Percentiles rank a stretch among this genome's conserved stretches.
These are phyloP conservation scores for Simmondsia chinensis DNA, from an alignment of 148 eudicot species.

Conservation along the genomic window DNA sequence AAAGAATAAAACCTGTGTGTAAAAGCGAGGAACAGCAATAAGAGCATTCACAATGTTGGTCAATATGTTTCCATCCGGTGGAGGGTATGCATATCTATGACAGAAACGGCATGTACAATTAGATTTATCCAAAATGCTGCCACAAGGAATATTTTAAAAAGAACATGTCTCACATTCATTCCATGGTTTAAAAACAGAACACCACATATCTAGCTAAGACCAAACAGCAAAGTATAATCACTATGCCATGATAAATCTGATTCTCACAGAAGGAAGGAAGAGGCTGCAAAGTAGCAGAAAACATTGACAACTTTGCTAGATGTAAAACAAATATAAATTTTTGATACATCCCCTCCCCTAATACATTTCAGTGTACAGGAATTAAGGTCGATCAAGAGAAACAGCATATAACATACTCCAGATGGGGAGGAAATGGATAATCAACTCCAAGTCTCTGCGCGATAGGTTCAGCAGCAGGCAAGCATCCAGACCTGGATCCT, in stretches of 20 bases:
- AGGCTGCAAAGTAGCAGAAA: too few species aligned
- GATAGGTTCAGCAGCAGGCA: slow-evolving; percentile 43
- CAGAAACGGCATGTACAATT: slow-evolving; percentile 8
- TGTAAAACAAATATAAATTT: too few species aligned
- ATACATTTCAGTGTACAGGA: background rate
- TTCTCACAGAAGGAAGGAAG: too few species aligned
- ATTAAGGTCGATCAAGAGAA: background rate
- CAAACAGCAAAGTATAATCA: too few species aligned
- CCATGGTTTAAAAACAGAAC: too few species aligned
- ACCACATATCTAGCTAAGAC: too few species aligned
- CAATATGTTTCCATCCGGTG: slow-evolving; percentile 88
- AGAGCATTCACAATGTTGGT: slow-evolving; percentile 91
- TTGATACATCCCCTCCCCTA: background rate
- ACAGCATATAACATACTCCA: slow-evolving; percentile 43
- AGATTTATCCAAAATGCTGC: slow-evolving; percentile 1
- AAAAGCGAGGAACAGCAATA: slow-evolving; percentile 94
- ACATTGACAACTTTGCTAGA: too few species aligned
- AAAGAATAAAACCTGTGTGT: slow-evolving; percentile 53
- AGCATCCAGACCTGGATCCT: slow-evolving; percentile 20
- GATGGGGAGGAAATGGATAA: slow-evolving; percentile 81
- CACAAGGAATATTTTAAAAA: too few species aligned
- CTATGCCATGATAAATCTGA: too few species aligned
- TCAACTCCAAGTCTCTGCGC: slow-evolving; percentile 85
- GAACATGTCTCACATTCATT: too few species aligned
- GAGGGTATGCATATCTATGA: slow-evolving; percentile 85